phyloP scores from a whole-genome alignment of 441 rosid species.

The Populus hybrid region DNA sequence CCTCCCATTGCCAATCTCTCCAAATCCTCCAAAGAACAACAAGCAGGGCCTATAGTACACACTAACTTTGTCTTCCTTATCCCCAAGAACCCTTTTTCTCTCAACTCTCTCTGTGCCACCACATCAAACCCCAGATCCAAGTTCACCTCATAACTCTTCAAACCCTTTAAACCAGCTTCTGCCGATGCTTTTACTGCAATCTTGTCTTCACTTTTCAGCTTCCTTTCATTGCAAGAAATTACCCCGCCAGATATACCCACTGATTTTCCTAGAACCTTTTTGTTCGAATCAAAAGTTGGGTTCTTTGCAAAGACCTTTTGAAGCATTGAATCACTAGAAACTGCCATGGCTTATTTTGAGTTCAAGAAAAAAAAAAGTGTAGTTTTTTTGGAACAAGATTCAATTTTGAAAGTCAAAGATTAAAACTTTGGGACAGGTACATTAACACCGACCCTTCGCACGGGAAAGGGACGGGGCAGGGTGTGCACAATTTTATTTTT shows the following conservation, averaged over 20 bases:
- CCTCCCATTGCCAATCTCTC: slow-evolving; percentile 69
- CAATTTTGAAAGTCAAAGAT: too few relatives aligned
- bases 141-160: slow-evolving; percentile 17
- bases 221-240: slow-evolving; percentile 29
- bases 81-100: slow-evolving; percentile 63
- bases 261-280: slow-evolving; percentile 17
- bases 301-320: slow-evolving; percentile 15
- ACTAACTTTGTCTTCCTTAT: slow-evolving; percentile 79
- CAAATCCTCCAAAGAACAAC: slow-evolving; percentile 52
- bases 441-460: too few relatives aligned
- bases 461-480: too few relatives aligned
- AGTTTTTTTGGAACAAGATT: too few relatives aligned
- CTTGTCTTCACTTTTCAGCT: slow-evolving; percentile 9
- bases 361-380: not conserved
- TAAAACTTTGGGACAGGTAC: too few relatives aligned
- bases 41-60: slow-evolving; percentile 74
- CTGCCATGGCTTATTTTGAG: slow-evolving; percentile 35
- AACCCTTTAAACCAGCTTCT: slow-evolving; percentile 25
- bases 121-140: slow-evolving; percentile 42
- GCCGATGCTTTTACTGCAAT: slow-evolving; percentile 30
- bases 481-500: too few relatives aligned
- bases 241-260: not conserved
- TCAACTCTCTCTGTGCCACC: slow-evolving; percentile 50
- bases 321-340: slow-evolving; percentile 33
- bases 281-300: slow-evolving; percentile 22